phyloP scores from a whole-genome alignment of 2,329 filamentous ascomycete species.

The Aspergillus viridinutans region DNA sequence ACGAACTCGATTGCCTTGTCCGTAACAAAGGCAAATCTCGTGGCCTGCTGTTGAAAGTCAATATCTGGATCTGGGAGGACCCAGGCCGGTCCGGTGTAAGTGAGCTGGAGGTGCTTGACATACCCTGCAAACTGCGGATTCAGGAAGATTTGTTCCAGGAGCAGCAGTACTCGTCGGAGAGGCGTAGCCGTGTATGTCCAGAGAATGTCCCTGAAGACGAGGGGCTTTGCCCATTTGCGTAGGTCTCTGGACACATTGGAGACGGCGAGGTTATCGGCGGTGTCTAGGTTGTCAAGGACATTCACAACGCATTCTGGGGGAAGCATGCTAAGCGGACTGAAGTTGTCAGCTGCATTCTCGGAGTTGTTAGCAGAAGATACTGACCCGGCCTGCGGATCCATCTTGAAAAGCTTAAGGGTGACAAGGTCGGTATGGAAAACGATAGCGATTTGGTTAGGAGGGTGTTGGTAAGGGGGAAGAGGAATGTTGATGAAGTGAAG shows the following conservation, averaged over 20 bases:
- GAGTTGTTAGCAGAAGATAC: not conserved
- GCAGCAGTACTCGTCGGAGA: not conserved
- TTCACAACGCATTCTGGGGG: not conserved
- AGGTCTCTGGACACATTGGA: not conserved
- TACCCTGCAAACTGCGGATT: not conserved
- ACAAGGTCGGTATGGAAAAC: not conserved
- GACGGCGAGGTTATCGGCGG: not conserved
- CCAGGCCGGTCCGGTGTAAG: not conserved
- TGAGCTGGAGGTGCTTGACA: not conserved
- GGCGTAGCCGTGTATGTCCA: not conserved
- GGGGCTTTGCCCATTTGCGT: not conserved
- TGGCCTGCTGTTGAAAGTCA: not conserved
- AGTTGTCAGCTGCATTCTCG: not conserved
- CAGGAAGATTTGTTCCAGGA: not conserved
- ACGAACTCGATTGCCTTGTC: not conserved
- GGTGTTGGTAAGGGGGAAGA: too few species aligned
- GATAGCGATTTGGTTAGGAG: too few species aligned
- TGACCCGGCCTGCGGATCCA: not conserved
- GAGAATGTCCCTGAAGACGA: not conserved
- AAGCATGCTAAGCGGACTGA: not conserved
- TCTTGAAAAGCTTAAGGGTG: not conserved
- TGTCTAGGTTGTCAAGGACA: not conserved
- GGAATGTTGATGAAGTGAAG: not conserved
- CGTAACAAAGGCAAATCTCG: not conserved
- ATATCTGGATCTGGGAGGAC: not conserved